These are phyloP conservation scores for Leishmania turanica DNA, from an alignment of 208 protist species.

Conservation along the genomic window DNA sequence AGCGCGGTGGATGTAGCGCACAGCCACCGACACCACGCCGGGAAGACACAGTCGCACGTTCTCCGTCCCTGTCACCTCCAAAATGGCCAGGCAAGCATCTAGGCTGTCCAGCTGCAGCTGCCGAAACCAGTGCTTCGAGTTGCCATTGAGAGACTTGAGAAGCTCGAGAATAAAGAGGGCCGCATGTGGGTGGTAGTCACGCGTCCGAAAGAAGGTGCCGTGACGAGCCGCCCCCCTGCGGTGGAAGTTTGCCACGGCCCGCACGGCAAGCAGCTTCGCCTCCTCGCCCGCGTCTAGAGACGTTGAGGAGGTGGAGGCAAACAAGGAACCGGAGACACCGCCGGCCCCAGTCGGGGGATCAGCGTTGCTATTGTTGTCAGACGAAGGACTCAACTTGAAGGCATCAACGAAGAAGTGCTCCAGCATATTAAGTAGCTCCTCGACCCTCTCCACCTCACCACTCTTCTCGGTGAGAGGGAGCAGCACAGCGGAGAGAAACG, in stretches of 20 bases:
- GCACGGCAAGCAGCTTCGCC: slow-evolving; percentile 57
- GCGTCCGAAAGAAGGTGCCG: slow-evolving; percentile 42
- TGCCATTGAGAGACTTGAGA: slow-evolving; percentile 66
- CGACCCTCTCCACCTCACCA: slow-evolving; percentile 42
- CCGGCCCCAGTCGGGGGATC: no score
- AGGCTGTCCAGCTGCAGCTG: slow-evolving; percentile 70
- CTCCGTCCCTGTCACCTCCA: slow-evolving; percentile 50
- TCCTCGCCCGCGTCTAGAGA: slow-evolving; percentile 75
- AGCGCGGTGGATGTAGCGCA: slow-evolving; percentile 68
- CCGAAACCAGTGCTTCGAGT: slow-evolving; percentile 81
- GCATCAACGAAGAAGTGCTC: slow-evolving; percentile 70
- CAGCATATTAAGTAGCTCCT: slow-evolving; percentile 56
- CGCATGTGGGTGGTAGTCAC: slow-evolving; percentile 66
- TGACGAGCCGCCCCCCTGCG: slow-evolving; percentile 35
- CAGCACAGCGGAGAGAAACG: slow-evolving; percentile 19
- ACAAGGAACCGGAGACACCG: not conserved
- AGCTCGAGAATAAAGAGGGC: slow-evolving; percentile 88
- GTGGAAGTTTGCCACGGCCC: slow-evolving; percentile 64
- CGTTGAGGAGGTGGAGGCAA: slow-evolving; percentile 3
- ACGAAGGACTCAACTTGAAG: slow-evolving; percentile 37
- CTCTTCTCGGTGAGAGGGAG: slow-evolving; percentile 38
- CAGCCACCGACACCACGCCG: slow-evolving; percentile 72
- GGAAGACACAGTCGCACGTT: slow-evolving; percentile 76
- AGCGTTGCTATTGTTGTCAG: slow-evolving; percentile 7
- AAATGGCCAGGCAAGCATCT: slow-evolving; percentile 56